These are phyloP conservation scores for Populus trichocarpa DNA, from an alignment of 441 rosid species.

Conservation along the genomic window DNA sequence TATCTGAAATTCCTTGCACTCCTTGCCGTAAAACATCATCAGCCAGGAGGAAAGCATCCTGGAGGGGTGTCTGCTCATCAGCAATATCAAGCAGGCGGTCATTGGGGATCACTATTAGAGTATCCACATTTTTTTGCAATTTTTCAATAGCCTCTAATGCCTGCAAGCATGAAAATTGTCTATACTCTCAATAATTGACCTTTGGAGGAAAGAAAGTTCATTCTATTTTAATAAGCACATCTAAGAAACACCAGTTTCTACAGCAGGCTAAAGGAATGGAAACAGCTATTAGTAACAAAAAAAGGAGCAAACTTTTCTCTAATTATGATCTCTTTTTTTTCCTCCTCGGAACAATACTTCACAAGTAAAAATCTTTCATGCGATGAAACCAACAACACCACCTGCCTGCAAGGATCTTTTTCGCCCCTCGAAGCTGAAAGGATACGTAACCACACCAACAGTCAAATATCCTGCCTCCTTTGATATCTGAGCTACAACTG, in stretches of 20 bases:
- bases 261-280: neutral
- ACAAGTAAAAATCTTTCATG: neutral
- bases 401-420: conserved; percentile 87
- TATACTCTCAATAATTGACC: neutral
- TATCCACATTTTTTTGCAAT: conserved; percentile 90
- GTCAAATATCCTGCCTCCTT: conserved; percentile 94
- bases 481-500: conserved; percentile 89
- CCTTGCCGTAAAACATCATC: conserved; percentile 98
- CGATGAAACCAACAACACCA: conserved; percentile 11
- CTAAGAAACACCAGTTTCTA: neutral
- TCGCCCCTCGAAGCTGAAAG: conserved; percentile 98
- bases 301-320: neutral
- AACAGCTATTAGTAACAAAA: neutral
- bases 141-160: conserved; percentile 94
- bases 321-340: neutral
- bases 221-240: neutral
- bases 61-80: conserved; percentile 95
- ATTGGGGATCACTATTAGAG: conserved; percentile 93
- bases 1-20: conserved; percentile 98
- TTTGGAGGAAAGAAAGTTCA: neutral
- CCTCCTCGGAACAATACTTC: neutral
- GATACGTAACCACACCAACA: conserved; percentile 97
- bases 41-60: conserved; percentile 98
- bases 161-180: conserved; percentile 38
- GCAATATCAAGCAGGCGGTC: conserved; percentile 95